Base-by-base conservation (phyloP, 257 asterid genomes). In the Oldenlandia corymbosa region DNA sequence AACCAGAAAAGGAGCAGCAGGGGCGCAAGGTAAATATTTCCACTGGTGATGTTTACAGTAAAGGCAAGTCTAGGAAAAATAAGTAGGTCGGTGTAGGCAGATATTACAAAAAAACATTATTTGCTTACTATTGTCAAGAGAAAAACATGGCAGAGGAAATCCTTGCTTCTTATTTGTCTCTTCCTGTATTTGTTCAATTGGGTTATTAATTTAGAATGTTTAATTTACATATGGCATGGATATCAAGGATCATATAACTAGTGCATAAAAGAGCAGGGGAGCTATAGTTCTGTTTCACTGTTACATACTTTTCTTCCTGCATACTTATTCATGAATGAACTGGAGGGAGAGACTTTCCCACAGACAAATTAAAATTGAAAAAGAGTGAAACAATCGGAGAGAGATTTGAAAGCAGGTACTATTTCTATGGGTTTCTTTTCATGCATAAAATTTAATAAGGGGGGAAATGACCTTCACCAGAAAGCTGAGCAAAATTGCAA, bases 1-100 rank as follows among this genome's bases (percentile, higher is more conserved):
- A 77, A 65, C 70, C 70, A 51, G 83, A 63, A 23, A 78, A 79
- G 59, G 84, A 84, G 64, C 85, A 78, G 71, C 32, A 82, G 10
- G 81, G 72, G 13, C 61, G 62, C 63, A 83, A 71, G 75, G 80
- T 60, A 71, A 77, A 76, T 65, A 70, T 78, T 50, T 79, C 69
- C 17, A 49, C n/a, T 18, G 64, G 54, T n/a, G 65, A 53, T 60
- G 67, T 64, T 60, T 28, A 32, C 55, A 50, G 66, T 68, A 72
- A 70, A 64, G 75, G 71, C 67, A 56, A 62, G 63, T 37, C 32
- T 30, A 68, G 68, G 54, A 69, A 69, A 60, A 71, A 63, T 46
- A 65, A 70, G 59, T 34, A 58, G 61, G 10, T 41, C 41, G 65
- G 50, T 2, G 4, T 17, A 65, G 61, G 56, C 56, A 36, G 49